Evolutionary conservation across 768 basidiomycete species (phyloP).

Genomic region (Coprinopsis marcescibilis): DNA sequence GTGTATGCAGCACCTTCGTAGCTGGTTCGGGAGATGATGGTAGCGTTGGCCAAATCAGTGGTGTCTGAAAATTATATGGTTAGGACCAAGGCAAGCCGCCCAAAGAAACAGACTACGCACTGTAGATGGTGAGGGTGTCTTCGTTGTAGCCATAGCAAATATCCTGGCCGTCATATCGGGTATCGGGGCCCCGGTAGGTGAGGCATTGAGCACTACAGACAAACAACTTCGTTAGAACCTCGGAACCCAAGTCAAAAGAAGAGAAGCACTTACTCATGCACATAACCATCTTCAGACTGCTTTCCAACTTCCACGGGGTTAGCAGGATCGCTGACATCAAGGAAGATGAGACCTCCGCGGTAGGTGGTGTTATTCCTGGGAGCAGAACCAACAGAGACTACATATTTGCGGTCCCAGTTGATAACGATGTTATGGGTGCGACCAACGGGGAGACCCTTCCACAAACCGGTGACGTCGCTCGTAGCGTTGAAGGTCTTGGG

Average conservation of each 20-base stretch:
- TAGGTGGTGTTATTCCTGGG: slow-evolving; percentile 19
- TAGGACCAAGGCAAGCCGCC: no score
- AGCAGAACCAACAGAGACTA: slow-evolving; percentile 21
- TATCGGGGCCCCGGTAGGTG: slow-evolving; percentile 24
- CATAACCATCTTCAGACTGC: slow-evolving; percentile 23
- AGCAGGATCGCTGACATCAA: slow-evolving; percentile 22
- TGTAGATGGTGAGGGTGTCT: slow-evolving; percentile 25
- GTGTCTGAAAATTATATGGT: no score
- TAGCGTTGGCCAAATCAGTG: slow-evolving; percentile 7
- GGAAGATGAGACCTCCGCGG: slow-evolving; percentile 22
- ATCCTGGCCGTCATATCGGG: slow-evolving; percentile 21
- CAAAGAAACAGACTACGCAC: no score
- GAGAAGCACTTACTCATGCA: no score
- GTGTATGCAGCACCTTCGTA: slow-evolving; percentile 27
- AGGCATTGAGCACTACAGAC: slow-evolving; percentile 28
- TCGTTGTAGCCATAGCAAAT: slow-evolving; percentile 29
- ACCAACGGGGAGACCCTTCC: slow-evolving; percentile 22
- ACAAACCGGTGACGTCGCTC: slow-evolving; percentile 8
- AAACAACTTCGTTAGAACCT: no score
- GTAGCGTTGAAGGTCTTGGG: slow-evolving; percentile 19
- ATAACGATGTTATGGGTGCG: slow-evolving; percentile 24
- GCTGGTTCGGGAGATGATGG: slow-evolving; percentile 22
- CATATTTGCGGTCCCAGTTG: slow-evolving; percentile 16
- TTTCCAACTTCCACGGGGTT: slow-evolving; percentile 19
- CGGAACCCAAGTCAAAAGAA: no score